phyloP scores from a whole-genome alignment of 1,139 yeast species.

The Kurtzmaniella quercitrusa region DNA sequence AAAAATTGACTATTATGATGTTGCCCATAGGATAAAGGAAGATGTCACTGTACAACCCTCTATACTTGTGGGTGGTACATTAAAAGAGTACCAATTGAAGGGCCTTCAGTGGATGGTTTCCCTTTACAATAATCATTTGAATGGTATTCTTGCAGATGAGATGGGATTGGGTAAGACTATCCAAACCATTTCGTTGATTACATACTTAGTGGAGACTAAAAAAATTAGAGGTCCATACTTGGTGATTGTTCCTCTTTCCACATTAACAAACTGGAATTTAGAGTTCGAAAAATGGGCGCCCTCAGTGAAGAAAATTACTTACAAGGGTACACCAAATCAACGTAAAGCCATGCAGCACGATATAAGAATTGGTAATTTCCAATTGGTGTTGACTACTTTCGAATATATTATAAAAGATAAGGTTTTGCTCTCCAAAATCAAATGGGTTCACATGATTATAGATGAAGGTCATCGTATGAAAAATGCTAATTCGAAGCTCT shows the following conservation, averaged over 20 bases:
- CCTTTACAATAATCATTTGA: slow-evolving; percentile 82
- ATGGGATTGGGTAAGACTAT: slow-evolving; percentile 92
- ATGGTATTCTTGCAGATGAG: slow-evolving; percentile 94
- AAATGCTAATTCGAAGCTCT: slow-evolving; percentile 70
- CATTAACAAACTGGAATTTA: slow-evolving; percentile 79
- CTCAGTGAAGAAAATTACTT: slow-evolving; percentile 58
- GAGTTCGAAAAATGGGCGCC: slow-evolving; percentile 93
- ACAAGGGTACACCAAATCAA: slow-evolving; percentile 71
- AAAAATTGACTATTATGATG: slow-evolving; percentile 72
- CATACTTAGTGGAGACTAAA: slow-evolving; percentile 69
- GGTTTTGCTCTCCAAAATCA: slow-evolving; percentile 59
- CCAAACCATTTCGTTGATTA: slow-evolving; percentile 73
- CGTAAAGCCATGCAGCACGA: slow-evolving; percentile 63
- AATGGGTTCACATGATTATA: slow-evolving; percentile 83
- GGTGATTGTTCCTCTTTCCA: slow-evolving; percentile 80
- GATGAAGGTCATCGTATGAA: slow-evolving; percentile 92
- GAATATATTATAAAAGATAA: slow-evolving; percentile 77
- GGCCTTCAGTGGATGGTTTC: slow-evolving; percentile 99
- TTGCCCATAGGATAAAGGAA: slow-evolving; percentile 72
- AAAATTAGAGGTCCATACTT: slow-evolving; percentile 66
- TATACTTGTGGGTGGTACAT: slow-evolving; percentile 75
- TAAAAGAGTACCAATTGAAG: slow-evolving; percentile 89
- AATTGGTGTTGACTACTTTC: slow-evolving; percentile 72
- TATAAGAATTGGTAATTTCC: slow-evolving; percentile 64
- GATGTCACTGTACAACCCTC: slow-evolving; percentile 61